Conservation (phyloP, 1,284 basidiomycete genomes). For the Cutaneotrichosporon spelunceum region DNA sequence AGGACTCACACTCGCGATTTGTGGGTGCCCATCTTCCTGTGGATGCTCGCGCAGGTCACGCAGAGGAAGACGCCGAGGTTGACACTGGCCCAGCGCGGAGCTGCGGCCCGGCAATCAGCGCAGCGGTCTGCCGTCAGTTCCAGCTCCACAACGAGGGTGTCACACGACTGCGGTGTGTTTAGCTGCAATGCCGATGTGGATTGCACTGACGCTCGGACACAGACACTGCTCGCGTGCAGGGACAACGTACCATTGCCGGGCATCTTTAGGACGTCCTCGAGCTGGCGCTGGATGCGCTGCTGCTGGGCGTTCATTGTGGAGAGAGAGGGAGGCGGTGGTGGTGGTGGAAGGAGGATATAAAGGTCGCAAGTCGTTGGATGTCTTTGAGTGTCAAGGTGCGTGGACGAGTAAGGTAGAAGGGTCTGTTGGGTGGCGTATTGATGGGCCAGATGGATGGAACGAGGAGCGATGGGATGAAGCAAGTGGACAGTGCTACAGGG, state of each 20-base stretch:
- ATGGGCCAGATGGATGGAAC: too few species aligned
- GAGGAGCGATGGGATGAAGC: too few species aligned
- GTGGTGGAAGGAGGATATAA: neutral
- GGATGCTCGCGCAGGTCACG: slow-evolving; percentile 43
- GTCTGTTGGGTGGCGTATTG: too few species aligned
- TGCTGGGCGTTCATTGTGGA: slow-evolving; percentile 31
- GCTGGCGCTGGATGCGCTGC: slow-evolving; percentile 43
- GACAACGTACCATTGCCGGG: slow-evolving; percentile 48
- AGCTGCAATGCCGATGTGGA: neutral
- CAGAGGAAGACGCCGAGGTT: slow-evolving; percentile 50
- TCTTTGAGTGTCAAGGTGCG: neutral
- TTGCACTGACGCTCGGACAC: neutral
- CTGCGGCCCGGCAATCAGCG: slow-evolving; percentile 46
- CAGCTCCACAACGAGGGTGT: neutral
- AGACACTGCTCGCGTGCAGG: neutral
- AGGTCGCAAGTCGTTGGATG: too few species aligned
- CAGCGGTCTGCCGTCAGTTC: slow-evolving; percentile 35
- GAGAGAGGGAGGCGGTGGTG: neutral
- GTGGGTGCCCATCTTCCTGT: slow-evolving; percentile 51
- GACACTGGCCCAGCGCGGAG: slow-evolving; percentile 49
- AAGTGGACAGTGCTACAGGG: too few species aligned
- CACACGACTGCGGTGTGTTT: neutral
- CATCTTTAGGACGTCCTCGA: slow-evolving; percentile 44
- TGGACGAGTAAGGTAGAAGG: neutral
- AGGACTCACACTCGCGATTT: slow-evolving; percentile 46